A percentile compares a stretch with the other conserved stretches of the same genome.
phyloP scores from a whole-genome alignment of 1,139 yeast genomes.

The Scheffersomyces stambukii region DNA sequence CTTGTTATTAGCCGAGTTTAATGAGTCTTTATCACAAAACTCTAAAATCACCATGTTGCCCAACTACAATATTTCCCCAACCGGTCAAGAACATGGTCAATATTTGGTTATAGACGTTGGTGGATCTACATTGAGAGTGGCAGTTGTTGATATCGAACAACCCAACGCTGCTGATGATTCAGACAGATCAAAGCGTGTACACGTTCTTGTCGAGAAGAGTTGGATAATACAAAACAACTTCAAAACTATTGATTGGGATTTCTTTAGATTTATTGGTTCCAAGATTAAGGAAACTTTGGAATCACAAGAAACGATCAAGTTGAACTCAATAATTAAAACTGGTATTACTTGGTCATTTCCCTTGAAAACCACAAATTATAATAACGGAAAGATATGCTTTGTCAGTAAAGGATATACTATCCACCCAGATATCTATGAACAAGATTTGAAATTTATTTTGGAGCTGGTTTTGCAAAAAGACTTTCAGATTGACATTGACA shows the following conservation, averaged over 20 bases:
- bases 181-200: conserved; percentile 19
- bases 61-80: conserved; percentile 37
- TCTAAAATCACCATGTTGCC: conserved; percentile 45
- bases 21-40: conserved; percentile 25
- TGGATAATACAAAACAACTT: conserved; percentile 39
- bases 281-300: conserved; percentile 29
- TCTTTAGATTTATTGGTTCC: conserved; percentile 38
- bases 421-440: conserved; percentile 31
- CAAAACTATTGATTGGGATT: conserved; percentile 34
- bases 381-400: conserved; percentile 41
- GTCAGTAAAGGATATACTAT: conserved; percentile 52
- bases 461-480: conserved; percentile 24
- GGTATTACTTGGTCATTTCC: conserved; percentile 65
- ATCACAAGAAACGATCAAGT: conserved; percentile 21
- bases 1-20: conserved; percentile 18
- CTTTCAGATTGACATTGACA: conserved; percentile 24
- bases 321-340: conserved; percentile 23
- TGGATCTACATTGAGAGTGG: conserved; percentile 50
- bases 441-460: conserved; percentile 40
- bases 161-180: conserved; percentile 8
- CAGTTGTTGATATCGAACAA: conserved; percentile 36
- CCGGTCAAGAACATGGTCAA: conserved; percentile 40
- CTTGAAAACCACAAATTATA: conserved; percentile 37
- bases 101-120: conserved; percentile 51
- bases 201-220: conserved; percentile 29